Evolutionary conservation across 2,329 filamentous ascomycete genomes (phyloP).

Genomic region (Cercospora berteroae): DNA sequence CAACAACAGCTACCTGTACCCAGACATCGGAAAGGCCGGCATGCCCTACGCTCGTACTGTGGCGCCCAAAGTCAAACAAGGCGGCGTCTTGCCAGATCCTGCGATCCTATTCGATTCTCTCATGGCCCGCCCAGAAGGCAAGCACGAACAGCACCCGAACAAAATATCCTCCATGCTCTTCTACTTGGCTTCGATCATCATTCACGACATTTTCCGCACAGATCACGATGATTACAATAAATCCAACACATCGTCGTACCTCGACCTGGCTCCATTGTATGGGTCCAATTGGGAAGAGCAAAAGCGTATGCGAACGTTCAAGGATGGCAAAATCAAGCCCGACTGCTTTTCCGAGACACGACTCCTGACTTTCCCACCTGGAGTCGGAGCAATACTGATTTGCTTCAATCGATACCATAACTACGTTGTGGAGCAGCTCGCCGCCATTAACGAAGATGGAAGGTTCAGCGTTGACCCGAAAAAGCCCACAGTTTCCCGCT

Average conservation of each 20-base stretch:
- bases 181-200: conserved; percentile 68
- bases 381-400: conserved; percentile 65
- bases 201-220: conserved; percentile 63
- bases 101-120: conserved; percentile 66
- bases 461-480: conserved; percentile 71
- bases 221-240: conserved; percentile 61
- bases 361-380: conserved; percentile 64
- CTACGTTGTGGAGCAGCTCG: conserved; percentile 73
- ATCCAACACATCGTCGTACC: conserved; percentile 69
- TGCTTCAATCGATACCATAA: conserved; percentile 80
- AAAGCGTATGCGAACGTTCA: conserved; percentile 62
- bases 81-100: conserved; percentile 62
- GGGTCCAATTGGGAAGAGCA: conserved; percentile 68
- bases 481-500: conserved; percentile 36
- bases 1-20: conserved; percentile 59
- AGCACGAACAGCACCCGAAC: conserved; percentile 60
- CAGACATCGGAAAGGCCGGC: conserved; percentile 62
- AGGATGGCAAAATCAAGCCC: conserved; percentile 67
- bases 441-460: conserved; percentile 79
- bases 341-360: conserved; percentile 68
- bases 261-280: conserved; percentile 71
- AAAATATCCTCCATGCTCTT: conserved; percentile 74
- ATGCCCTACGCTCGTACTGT: conserved; percentile 69
- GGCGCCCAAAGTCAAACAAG: conserved; percentile 56
- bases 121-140: conserved; percentile 61